These are phyloP conservation scores for Schizophyllum amplum DNA, from an alignment of 1,284 basidiomycete genomes.

Conservation along the genomic window DNA sequence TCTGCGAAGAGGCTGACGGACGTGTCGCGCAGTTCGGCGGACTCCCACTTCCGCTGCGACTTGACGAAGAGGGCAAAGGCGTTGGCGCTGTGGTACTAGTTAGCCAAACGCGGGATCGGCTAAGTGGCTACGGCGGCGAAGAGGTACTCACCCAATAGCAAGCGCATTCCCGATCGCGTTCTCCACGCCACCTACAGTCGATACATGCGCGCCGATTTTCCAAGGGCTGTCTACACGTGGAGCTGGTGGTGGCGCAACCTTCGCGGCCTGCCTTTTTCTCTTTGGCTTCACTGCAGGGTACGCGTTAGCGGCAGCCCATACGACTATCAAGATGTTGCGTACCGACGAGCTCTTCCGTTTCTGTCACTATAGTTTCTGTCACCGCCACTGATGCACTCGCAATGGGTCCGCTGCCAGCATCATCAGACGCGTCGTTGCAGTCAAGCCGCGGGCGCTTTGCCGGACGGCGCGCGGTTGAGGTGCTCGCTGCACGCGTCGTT, in stretches of 20 bases:
- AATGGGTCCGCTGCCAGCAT: neutral
- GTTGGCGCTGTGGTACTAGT: conserved; percentile 47
- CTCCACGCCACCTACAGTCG: conserved; percentile 72
- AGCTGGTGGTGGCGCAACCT: neutral
- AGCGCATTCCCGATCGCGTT: conserved; percentile 68
- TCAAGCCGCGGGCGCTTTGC: neutral
- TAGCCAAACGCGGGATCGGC: neutral
- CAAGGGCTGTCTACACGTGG: conserved; percentile 27
- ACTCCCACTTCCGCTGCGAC: conserved; percentile 75
- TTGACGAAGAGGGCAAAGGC: conserved; percentile 83
- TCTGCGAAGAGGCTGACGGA: conserved; percentile 48
- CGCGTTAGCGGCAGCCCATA: too few species aligned
- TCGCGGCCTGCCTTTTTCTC: neutral
- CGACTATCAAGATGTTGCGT: too few species aligned
- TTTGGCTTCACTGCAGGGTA: neutral
- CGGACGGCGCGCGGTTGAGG: too few species aligned
- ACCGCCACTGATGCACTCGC: neutral
- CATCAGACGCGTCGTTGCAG: neutral
- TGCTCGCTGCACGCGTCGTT: neutral
- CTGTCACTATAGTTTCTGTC: too few species aligned
- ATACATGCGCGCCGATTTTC: conserved; percentile 81
- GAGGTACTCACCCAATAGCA: conserved; percentile 44
- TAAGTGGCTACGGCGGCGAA: too few species aligned
- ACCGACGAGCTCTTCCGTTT: neutral
- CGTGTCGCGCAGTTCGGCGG: conserved; percentile 44